Evolutionary conservation across 2,329 filamentous ascomycete species (phyloP).

Genomic region (Calonectria montana): DNA sequence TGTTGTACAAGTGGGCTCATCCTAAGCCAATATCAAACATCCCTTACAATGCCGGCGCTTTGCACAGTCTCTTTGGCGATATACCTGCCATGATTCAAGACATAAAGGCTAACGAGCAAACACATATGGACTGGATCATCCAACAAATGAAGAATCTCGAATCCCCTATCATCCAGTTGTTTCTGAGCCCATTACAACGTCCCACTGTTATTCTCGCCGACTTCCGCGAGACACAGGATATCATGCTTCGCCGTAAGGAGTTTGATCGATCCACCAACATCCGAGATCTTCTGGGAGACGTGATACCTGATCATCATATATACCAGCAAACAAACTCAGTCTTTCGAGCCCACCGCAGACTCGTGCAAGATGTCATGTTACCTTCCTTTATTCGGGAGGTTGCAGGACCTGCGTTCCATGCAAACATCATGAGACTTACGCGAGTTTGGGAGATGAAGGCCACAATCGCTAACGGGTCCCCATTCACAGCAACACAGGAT

Average conservation of each 20-base stretch:
- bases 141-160: not conserved
- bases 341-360: not conserved
- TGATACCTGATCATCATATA: not conserved
- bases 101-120: not conserved
- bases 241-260: not conserved
- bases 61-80: not conserved
- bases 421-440: not conserved
- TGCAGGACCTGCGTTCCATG: not conserved
- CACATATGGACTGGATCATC: not conserved
- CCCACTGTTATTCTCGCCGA: not conserved
- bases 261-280: not conserved
- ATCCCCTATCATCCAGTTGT: not conserved
- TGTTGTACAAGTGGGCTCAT: not conserved
- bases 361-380: not conserved
- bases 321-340: not conserved
- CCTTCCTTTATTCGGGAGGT: not conserved
- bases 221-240: not conserved
- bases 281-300: not conserved
- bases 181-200: not conserved
- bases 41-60: not conserved
- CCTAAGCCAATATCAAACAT: not conserved
- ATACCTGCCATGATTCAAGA: not conserved
- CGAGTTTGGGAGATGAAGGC: not conserved
- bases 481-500: not conserved
- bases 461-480: not conserved